phyloP scores from a whole-genome alignment of 2,329 filamentous ascomycete species.

The Neopestalotiopsis clavispora region DNA sequence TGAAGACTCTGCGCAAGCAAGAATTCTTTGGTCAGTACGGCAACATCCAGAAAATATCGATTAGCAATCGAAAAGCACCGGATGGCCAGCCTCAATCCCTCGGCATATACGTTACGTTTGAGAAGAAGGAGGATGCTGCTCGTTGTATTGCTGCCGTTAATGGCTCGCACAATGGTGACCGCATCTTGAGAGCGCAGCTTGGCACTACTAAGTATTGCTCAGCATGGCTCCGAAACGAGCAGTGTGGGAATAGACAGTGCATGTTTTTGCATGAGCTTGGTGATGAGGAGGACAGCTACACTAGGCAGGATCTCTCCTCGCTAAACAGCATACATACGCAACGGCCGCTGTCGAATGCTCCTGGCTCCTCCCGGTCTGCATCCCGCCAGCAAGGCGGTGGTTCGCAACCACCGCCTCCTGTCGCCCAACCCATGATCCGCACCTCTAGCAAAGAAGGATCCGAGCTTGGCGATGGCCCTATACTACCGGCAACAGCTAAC shows the following conservation, averaged over 20 bases:
- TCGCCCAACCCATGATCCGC: slow-evolving; percentile 70
- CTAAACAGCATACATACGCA: slow-evolving; percentile 90
- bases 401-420: slow-evolving; percentile 41
- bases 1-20: slow-evolving; percentile 86
- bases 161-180: slow-evolving; percentile 88
- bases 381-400: slow-evolving; percentile 56
- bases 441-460: slow-evolving; percentile 80
- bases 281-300: slow-evolving; percentile 98
- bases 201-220: slow-evolving; percentile 99
- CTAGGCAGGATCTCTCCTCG: slow-evolving; percentile 89
- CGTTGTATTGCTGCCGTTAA: slow-evolving; percentile 92
- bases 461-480: slow-evolving; percentile 79
- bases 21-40: slow-evolving; percentile 99
- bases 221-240: slow-evolving; percentile 91
- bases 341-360: slow-evolving; percentile 61
- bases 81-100: slow-evolving; percentile 83
- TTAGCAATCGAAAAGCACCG: slow-evolving; percentile 88
- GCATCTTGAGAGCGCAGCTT: slow-evolving; percentile 76
- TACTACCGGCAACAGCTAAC: slow-evolving; percentile 89
- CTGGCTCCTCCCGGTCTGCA: slow-evolving; percentile 56
- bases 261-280: slow-evolving; percentile 98
- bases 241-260: slow-evolving; percentile 93
- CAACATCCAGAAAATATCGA: slow-evolving; percentile 97
- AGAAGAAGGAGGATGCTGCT: slow-evolving; percentile 86
- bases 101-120: slow-evolving; percentile 98